Base-by-base conservation (phyloP, 2,329 filamentous ascomycete species). In the Boeremia lycopersici region DNA sequence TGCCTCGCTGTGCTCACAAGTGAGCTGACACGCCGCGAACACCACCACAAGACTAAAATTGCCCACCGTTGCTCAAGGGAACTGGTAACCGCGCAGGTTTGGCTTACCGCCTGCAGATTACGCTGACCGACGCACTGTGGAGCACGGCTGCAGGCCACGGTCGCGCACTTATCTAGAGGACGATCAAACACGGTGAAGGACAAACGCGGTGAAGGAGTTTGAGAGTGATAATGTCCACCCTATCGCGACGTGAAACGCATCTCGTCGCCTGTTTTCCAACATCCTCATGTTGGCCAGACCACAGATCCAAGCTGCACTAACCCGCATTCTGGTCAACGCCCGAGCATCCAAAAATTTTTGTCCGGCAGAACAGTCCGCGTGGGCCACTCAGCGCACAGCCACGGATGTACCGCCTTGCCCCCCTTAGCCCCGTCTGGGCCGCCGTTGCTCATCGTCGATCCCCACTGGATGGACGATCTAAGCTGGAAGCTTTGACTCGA, bases 401-500 rank as follows among this genome's bases (percentile, higher is more conserved):
- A 55, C 43, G 50, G 26, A 40, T 7, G 4, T 28, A 26, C 30
- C 25, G 41, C 45, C 17, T 68, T 62, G 70, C 66, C 67, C 65
- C 66, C 64, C 57, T 48, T 52, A 8, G 28, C 48, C 53, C 39
- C 15, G 50, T 56, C 41, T 43, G 53, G 46, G 33, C 53, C 48
- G 45, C 48, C 42, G 41, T 48, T 52, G 52, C 49, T 50, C 48
- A 40, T 17, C 47, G 65, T 60, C 68, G 68, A 71, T 71, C 60
- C 44, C 52, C 53, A 40, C 46, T 53, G 58, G 59, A 66, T 61
- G 53, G 60, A 49, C 67, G 67, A 72, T 73, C 62, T 40, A 49
- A 39, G 58, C 47, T 47, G 19, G 17, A 34, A 34, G 53, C 53
- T 56, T 36, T 41, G 51, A 40, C 55, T 48, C 57, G 58, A 48